Conservation (phyloP, 2,329 filamentous ascomycete species). For the Pseudogymnoascus sp. region DNA sequence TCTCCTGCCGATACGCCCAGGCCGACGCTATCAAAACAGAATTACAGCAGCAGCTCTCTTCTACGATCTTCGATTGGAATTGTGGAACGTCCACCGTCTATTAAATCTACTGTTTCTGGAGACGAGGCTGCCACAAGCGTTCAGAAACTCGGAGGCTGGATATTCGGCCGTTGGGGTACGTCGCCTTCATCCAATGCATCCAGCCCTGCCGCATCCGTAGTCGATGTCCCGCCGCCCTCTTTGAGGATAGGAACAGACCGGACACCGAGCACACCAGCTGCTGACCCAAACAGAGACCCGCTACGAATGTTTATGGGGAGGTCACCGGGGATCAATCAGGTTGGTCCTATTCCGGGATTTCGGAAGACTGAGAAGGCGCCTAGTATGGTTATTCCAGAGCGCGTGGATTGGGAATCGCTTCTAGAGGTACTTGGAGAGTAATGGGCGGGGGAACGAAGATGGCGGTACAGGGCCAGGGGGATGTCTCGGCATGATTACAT, state of each 20-base stretch:
- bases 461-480: background rate
- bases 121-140: slow-evolving; percentile 31
- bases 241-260: slow-evolving; percentile 18
- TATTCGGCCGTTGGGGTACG: slow-evolving; percentile 54
- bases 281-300: slow-evolving; percentile 23
- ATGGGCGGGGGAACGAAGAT: background rate
- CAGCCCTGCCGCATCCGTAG: slow-evolving; percentile 6
- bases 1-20: slow-evolving; percentile 46
- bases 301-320: slow-evolving; percentile 36
- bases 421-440: slow-evolving; percentile 23
- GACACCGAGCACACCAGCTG: slow-evolving; percentile 27
- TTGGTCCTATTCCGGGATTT: slow-evolving; percentile 66
- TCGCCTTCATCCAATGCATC: slow-evolving; percentile 33
- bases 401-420: slow-evolving; percentile 26
- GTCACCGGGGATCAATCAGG: slow-evolving; percentile 69
- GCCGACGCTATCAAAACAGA: slow-evolving; percentile 42
- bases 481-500: background rate
- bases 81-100: slow-evolving; percentile 25
- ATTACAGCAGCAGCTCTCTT: slow-evolving; percentile 43
- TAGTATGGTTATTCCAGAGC: slow-evolving; percentile 22
- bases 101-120: background rate
- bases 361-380: slow-evolving; percentile 35
- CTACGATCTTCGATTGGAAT: slow-evolving; percentile 48
- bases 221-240: background rate
- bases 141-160: slow-evolving; percentile 56